Evolutionary conservation across 2,329 filamentous ascomycete species (phyloP).

Genomic region (Alternaria sp.): DNA sequence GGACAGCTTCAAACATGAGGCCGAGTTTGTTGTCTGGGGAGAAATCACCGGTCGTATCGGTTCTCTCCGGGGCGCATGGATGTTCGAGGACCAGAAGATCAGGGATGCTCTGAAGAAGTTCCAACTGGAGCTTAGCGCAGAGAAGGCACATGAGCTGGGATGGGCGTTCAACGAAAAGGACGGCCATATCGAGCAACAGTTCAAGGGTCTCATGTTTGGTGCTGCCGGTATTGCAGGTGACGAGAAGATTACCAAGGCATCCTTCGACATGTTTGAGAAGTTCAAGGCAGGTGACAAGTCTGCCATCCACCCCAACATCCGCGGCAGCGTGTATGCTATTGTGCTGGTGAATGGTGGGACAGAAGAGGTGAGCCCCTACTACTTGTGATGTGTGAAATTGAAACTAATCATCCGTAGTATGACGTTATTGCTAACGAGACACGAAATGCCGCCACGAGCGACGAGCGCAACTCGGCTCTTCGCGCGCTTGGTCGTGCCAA

Average conservation of each 20-base stretch:
- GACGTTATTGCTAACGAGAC: constrained; percentile 79
- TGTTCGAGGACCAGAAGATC: constrained; percentile 79
- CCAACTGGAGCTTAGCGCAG: constrained; percentile 77
- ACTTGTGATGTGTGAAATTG: neutral
- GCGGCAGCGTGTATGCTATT: constrained; percentile 85
- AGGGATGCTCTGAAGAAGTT: constrained; percentile 83
- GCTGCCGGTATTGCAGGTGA: constrained; percentile 83
- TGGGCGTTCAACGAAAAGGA: constrained; percentile 88
- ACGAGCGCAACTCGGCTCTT: constrained; percentile 91
- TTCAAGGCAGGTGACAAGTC: constrained; percentile 79
- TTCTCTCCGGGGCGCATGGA: constrained; percentile 83
- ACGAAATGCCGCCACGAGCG: constrained; percentile 75
- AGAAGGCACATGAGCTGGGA: constrained; percentile 84
- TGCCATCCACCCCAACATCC: constrained; percentile 91
- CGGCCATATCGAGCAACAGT: constrained; percentile 89
- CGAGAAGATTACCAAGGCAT: constrained; percentile 76
- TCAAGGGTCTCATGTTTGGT: constrained; percentile 91
- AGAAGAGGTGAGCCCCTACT: constrained; percentile 68
- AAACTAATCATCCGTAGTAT: constrained; percentile 63
- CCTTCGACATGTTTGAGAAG: constrained; percentile 89
- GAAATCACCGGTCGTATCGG: constrained; percentile 83
- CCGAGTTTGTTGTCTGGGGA: constrained; percentile 93
- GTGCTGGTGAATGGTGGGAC: constrained; percentile 83
- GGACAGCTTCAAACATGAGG: constrained; percentile 81
- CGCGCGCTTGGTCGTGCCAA: constrained; percentile 82